These are phyloP conservation scores for Diaporthe citriasiana DNA, from an alignment of 2,329 filamentous ascomycete genomes.

Conservation along the genomic window DNA sequence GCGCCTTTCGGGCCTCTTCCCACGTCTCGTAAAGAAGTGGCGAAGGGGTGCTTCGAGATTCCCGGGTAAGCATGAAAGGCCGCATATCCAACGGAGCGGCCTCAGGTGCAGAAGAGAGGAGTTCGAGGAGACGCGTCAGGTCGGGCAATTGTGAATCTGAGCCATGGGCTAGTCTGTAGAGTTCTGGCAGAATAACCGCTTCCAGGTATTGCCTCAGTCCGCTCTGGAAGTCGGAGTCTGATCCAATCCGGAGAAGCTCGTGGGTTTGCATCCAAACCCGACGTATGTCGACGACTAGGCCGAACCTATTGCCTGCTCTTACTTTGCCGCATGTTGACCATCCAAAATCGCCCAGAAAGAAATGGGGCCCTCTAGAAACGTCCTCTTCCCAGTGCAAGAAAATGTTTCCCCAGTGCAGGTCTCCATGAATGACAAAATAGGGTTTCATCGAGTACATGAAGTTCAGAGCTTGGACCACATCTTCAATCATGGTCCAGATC, in stretches of 20 bases:
- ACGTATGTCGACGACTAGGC: neutral
- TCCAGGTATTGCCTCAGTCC: neutral
- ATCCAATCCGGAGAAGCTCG: neutral
- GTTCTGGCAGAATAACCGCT: neutral
- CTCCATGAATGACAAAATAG: neutral
- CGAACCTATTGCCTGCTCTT: neutral
- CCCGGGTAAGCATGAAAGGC: neutral
- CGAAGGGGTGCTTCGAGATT: neutral
- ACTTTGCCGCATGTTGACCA: neutral
- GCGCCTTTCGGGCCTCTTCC: neutral
- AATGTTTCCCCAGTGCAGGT: neutral
- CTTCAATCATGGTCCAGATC: neutral
- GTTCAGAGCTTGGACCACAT: neutral
- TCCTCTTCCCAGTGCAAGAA: neutral
- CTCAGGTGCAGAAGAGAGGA: neutral
- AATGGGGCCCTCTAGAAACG: neutral
- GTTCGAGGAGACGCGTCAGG: neutral
- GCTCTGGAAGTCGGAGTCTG: neutral
- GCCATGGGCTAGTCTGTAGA: neutral
- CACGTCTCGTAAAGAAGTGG: neutral
- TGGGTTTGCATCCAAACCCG: neutral
- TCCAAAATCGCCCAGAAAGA: neutral
- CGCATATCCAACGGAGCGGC: neutral
- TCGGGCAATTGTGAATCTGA: neutral
- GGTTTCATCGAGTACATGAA: slow-evolving; percentile 5